Conservation (phyloP, 1,139 yeast species). For the Hyphopichia pseudoburtonii region DNA sequence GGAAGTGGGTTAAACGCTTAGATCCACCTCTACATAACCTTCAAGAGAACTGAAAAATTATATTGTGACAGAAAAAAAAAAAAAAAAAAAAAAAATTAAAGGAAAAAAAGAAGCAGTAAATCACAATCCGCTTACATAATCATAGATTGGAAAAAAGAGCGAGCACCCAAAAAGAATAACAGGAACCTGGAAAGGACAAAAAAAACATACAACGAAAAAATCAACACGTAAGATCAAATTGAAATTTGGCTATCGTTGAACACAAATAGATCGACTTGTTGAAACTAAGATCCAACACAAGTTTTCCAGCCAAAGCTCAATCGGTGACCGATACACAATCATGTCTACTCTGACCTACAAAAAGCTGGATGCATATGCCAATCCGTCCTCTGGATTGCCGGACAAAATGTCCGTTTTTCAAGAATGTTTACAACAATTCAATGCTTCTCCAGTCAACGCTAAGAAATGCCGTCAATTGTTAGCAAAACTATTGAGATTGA, state of each 20-base stretch:
- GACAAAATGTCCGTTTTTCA: constrained; percentile 98
- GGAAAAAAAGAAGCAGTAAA: background rate
- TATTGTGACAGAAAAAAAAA: background rate
- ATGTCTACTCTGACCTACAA: constrained; percentile 85
- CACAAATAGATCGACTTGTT: background rate
- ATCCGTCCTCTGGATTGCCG: constrained; percentile 56
- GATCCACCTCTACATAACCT: too few species aligned
- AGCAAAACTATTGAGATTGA: constrained; percentile 68
- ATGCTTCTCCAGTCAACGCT: constrained; percentile 87
- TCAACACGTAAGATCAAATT: constrained; percentile 14
- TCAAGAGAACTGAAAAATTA: background rate
- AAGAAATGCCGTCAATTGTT: constrained; percentile 79
- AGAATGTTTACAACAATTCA: constrained; percentile 91
- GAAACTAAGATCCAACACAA: too few species aligned
- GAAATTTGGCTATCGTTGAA: background rate
- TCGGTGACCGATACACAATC: constrained; percentile 4
- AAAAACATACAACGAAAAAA: constrained; percentile 4
- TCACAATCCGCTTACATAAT: constrained; percentile 2
- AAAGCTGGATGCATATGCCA: constrained; percentile 73
- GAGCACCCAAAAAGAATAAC: background rate
- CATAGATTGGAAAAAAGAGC: background rate
- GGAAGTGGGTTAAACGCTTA: too few species aligned
- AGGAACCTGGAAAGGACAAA: too few species aligned
- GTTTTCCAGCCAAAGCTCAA: too few species aligned
- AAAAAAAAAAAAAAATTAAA: background rate